phyloP scores from a whole-genome alignment of 176 grass and related monocot genomes.

The Puccinellia tenuiflora region DNA sequence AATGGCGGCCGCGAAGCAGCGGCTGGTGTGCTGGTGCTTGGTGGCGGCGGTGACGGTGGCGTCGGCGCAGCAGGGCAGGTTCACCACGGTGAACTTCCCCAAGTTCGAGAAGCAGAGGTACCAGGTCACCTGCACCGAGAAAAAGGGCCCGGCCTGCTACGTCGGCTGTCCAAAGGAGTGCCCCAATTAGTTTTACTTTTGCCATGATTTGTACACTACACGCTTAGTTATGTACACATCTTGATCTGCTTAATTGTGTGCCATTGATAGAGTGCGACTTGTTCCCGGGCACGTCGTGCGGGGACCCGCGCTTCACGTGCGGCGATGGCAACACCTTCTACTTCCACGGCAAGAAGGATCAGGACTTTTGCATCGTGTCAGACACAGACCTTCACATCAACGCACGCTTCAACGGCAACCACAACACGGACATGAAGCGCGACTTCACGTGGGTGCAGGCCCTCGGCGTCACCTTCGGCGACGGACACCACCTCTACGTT shows the following conservation, averaged over 20 bases:
- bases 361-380: constrained; percentile 51
- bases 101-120: constrained; percentile 13
- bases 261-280: constrained; percentile 40
- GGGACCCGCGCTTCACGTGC: constrained; percentile 66
- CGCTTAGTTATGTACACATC: not conserved
- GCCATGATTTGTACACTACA: not conserved
- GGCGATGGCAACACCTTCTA: constrained; percentile 76
- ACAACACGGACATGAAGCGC: constrained; percentile 30
- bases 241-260: too few relatives aligned
- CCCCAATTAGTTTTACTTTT: not conserved
- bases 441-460: constrained; percentile 56
- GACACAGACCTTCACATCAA: constrained; percentile 65
- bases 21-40: not conserved
- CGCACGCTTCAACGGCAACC: constrained; percentile 66
- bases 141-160: constrained; percentile 4
- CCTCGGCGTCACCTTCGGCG: constrained; percentile 28
- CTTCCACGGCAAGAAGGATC: constrained; percentile 64
- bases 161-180: constrained; percentile 8
- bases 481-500: constrained; percentile 45
- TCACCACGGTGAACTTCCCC: not conserved
- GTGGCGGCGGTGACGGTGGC: not conserved
- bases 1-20: not conserved
- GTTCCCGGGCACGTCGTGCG: constrained; percentile 39
- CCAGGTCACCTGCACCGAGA: constrained; percentile 22
- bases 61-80: not conserved